phyloP scores from a whole-genome alignment of 495 filamentous ascomycete genomes.

The Hypoxylon perforatum region DNA sequence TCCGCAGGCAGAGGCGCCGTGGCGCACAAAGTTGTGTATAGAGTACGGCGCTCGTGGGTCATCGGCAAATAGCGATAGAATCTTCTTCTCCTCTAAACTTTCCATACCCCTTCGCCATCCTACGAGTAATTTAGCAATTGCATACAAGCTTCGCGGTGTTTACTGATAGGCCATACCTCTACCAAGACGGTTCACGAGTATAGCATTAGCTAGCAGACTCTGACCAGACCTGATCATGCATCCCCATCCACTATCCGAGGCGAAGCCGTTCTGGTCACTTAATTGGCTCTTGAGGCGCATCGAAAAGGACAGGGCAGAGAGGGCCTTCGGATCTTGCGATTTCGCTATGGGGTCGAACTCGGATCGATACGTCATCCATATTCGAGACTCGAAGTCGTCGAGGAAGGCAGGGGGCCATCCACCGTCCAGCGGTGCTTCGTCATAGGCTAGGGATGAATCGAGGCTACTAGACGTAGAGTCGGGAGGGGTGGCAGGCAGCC shows the following conservation, averaged over 20 bases:
- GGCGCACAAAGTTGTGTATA: slow-evolving; percentile 91
- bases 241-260: slow-evolving; percentile 95
- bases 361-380: slow-evolving; percentile 98
- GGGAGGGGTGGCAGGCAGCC: slow-evolving; percentile 55
- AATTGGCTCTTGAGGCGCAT: slow-evolving; percentile 87
- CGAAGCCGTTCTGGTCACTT: slow-evolving; percentile 83
- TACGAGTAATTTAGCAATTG: slow-evolving; percentile 51
- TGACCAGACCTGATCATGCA: slow-evolving; percentile 99
- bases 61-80: slow-evolving; percentile 91
- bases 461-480: slow-evolving; percentile 60
- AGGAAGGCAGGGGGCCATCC: slow-evolving; percentile 90
- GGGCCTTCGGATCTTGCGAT: slow-evolving; percentile 74
- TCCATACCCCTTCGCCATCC: slow-evolving; percentile 80
- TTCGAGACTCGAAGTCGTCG: slow-evolving; percentile 89
- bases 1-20: slow-evolving; percentile 87
- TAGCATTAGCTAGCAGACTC: slow-evolving; percentile 87
- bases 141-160: background rate
- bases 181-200: slow-evolving; percentile 76
- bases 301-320: slow-evolving; percentile 81
- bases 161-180: slow-evolving; percentile 67
- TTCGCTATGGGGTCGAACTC: slow-evolving; percentile 87
- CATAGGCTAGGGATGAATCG: slow-evolving; percentile 60
- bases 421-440: slow-evolving; percentile 61
- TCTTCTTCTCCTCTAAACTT: slow-evolving; percentile 69
- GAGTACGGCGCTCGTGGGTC: slow-evolving; percentile 88